Evolutionary conservation across 352 stramenopile genomes (phyloP), one percentile per base, ranked within the genome.

Genomic region (Phytophthora niederhauseri): DNA sequence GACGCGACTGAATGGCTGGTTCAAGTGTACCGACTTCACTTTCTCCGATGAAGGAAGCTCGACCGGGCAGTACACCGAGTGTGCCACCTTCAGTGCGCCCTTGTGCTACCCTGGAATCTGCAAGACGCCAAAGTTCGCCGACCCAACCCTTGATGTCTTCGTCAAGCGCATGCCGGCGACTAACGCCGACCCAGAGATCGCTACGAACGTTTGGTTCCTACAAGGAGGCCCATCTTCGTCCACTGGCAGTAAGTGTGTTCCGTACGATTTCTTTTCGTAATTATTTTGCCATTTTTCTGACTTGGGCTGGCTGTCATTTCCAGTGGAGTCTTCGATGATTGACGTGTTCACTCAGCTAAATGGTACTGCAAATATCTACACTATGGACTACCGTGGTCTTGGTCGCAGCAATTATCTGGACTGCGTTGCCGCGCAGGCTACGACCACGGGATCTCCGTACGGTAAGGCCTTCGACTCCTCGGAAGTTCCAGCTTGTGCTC

Each of bases 331-430:
- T 12, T 54, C 36, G 17, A 80, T 80, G 75, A 28, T 57, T 9
- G 31, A 49, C 2, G 11, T 79, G 6, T 57, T 73, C 38, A 28
- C 52, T 6, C 24, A 55, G n/a, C 24, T 77, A 7, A 26, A 60
- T 3, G 61, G 68, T 20, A 38, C 49, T 1, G 75, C 77, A 19
- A 77, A 82, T 28, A 51, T 82, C 11, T 82, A 82, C 60, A 77
- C 72, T 19, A 79, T 82, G 71, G 71, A 82, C 59, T 68, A 82
- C 19, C 75, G 75, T 22, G 73, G 73, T 48, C 80, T 70, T 0
- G 76, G 76, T 6, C 70, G 76, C 1, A 80, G 70, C 48, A 73
- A 46, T 3, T 24, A 36, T 4, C 50, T 84, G 0, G 46, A 75
- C 26, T 84, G 76, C 14, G 14, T 48, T 8, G 41, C 41, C 45